These are phyloP conservation scores for Sicyos baderoa DNA, from an alignment of 306 rosid species.

Conservation along the genomic window DNA sequence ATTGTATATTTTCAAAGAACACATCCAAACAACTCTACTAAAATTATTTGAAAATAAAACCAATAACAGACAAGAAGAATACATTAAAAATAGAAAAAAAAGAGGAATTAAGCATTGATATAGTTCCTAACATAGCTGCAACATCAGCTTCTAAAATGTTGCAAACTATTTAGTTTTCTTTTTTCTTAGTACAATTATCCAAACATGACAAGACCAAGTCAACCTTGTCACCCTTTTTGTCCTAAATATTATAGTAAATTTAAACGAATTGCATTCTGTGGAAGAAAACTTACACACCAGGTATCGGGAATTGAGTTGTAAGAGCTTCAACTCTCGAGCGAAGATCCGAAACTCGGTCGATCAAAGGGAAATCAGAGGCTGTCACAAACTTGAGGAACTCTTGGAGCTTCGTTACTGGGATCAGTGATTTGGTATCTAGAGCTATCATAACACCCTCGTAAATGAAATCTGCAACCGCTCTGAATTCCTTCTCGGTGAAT, in stretches of 20 bases:
- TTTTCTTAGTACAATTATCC: neutral
- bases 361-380: conserved; percentile 54
- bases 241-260: neutral
- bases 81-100: too few species aligned
- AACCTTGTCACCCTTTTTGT: neutral
- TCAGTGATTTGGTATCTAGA: conserved; percentile 51
- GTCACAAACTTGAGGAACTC: conserved; percentile 59
- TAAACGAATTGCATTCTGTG: neutral
- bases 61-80: too few species aligned
- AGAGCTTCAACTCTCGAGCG: conserved; percentile 73
- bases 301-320: conserved; percentile 65
- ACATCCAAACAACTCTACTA: too few species aligned
- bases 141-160: too few species aligned
- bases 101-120: neutral
- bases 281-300: conserved; percentile 48
- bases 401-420: conserved; percentile 69
- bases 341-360: conserved; percentile 42
- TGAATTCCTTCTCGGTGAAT: conserved; percentile 62
- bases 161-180: too few species aligned
- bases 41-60: too few species aligned
- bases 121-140: too few species aligned
- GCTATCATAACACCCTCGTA: conserved; percentile 78
- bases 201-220: neutral
- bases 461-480: conserved; percentile 56
- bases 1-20: too few species aligned